Evolutionary conservation across 2,329 filamentous ascomycete genomes (phyloP).

Genomic region (Pseudocercospora musae): DNA sequence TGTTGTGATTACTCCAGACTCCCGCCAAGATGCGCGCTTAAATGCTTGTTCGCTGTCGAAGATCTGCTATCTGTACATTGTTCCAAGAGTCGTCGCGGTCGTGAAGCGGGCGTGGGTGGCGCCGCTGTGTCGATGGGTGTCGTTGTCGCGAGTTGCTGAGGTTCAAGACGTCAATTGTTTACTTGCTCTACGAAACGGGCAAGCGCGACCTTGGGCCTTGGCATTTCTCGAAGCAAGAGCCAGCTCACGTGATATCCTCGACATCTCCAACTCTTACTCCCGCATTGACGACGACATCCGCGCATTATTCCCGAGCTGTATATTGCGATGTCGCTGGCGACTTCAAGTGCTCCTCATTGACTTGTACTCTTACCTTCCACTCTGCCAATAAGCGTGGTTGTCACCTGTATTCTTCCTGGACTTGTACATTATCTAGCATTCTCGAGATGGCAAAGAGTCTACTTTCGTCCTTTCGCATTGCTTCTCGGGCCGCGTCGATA

Average conservation of each 20-base stretch:
- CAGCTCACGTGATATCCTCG: not conserved
- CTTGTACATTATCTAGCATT: not conserved
- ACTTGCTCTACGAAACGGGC: not conserved
- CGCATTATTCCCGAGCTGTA: not conserved
- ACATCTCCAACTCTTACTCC: not conserved
- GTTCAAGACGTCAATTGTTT: not conserved
- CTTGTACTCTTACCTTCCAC: not conserved
- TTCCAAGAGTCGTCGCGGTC: slow-evolving; percentile 15
- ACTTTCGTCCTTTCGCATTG: slow-evolving; percentile 19
- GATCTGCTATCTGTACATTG: slow-evolving; percentile 20
- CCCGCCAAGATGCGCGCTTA: slow-evolving; percentile 9
- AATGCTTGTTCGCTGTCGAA: slow-evolving; percentile 9
- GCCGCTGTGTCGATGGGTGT: slow-evolving; percentile 7
- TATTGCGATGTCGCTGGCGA: slow-evolving; percentile 3
- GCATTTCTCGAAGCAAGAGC: not conserved
- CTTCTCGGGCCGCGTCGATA: not conserved
- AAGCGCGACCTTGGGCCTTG: not conserved
- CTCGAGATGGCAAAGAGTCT: slow-evolving; percentile 22
- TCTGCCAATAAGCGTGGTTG: not conserved
- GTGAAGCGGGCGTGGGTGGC: slow-evolving; percentile 2
- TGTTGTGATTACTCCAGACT: slow-evolving; percentile 16
- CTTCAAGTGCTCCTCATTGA: not conserved
- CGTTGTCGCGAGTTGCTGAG: not conserved
- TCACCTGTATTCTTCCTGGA: not conserved
- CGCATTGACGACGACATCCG: not conserved